A percentile compares a stretch with the other conserved stretches of the same genome.
phyloP scores from a whole-genome alignment of 176 grass and related monocot species.

The Paspalum notatum region DNA sequence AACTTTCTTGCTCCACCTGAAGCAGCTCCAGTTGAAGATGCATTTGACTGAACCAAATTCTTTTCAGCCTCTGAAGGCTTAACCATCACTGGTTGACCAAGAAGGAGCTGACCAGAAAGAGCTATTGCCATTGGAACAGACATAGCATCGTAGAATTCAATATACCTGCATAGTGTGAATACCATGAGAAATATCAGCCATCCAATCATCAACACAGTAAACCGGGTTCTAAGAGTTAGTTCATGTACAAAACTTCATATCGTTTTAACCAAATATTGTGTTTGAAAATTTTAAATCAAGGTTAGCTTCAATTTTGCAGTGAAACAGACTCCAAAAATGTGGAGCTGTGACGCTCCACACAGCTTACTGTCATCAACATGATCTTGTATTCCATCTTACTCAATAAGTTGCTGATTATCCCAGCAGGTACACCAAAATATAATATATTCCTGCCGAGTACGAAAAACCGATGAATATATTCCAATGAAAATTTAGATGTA shows the following conservation, averaged over 20 bases:
- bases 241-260: neutral
- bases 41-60: slow-evolving; percentile 90
- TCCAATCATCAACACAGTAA: neutral
- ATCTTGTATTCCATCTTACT: slow-evolving; percentile 49
- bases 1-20: slow-evolving; percentile 88
- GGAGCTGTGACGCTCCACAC: slow-evolving; percentile 18
- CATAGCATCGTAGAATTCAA: slow-evolving; percentile 98
- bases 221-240: neutral
- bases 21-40: slow-evolving; percentile 64
- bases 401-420: slow-evolving; percentile 50
- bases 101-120: slow-evolving; percentile 81
- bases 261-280: slow-evolving; percentile 23
- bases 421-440: slow-evolving; percentile 52
- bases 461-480: slow-evolving; percentile 36
- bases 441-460: slow-evolving; percentile 42
- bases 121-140: slow-evolving; percentile 98
- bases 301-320: slow-evolving; percentile 15
- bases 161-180: slow-evolving; percentile 68
- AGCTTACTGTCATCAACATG: slow-evolving; percentile 43
- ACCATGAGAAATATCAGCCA: slow-evolving; percentile 24
- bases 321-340: slow-evolving; percentile 3
- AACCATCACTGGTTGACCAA: slow-evolving; percentile 89
- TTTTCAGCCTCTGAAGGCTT: slow-evolving; percentile 98
- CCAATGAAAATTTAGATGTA: slow-evolving; percentile 7
- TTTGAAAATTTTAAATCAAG: slow-evolving; percentile 2